Base-by-base conservation (phyloP, 2,329 filamentous ascomycete species). In the Scedosporium boydii region DNA sequence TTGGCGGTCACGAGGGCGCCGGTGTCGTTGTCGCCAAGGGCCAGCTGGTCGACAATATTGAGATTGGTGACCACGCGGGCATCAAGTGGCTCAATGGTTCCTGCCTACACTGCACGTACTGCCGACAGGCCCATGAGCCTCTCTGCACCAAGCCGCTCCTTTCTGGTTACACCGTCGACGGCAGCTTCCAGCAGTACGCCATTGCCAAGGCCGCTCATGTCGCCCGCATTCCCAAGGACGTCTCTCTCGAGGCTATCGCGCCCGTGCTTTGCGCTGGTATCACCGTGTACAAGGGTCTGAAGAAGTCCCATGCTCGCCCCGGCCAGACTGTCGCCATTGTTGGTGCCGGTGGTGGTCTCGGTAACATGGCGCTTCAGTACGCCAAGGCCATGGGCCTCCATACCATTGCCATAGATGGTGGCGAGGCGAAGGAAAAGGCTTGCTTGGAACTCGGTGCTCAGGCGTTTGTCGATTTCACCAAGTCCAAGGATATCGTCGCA, bases 41-140 rank as follows among this genome's bases (percentile, higher is more conserved):
- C 69, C 80, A 88, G 18, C 83, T 96, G 42, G 91, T 95, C 66
- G 77, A 82, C 3, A 90, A 95, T 69, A 78, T 96, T 65, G 78
- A 91, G 73, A 80, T 96, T 69, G 93, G 93, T 68, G 91, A 96
- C 71, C 80, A 91, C 70, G 93, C 87, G 65, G 93, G 93, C 72
- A 84, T 98, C 76, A 96, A 91, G 80, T 97, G 92, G 92, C 81
- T 97, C 71, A 95, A 96, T 76, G 90, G 91, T 66, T 88, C 89
- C 57, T 97, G 93, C 76, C 80, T 96, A 65, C 75, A 81, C 66
- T 98, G 93, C 79, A 82, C 86, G 68, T 96, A 90, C 82, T 97
- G 93, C 80, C 86, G 88, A 72, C 82, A 86, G 68, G 75, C 84
- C 58, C 89, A 96, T 68, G 93, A 97, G 78, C 88, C 91, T 2